Conservation (phyloP, 1,284 basidiomycete species). For the Apiotrichum gamsii region DNA sequence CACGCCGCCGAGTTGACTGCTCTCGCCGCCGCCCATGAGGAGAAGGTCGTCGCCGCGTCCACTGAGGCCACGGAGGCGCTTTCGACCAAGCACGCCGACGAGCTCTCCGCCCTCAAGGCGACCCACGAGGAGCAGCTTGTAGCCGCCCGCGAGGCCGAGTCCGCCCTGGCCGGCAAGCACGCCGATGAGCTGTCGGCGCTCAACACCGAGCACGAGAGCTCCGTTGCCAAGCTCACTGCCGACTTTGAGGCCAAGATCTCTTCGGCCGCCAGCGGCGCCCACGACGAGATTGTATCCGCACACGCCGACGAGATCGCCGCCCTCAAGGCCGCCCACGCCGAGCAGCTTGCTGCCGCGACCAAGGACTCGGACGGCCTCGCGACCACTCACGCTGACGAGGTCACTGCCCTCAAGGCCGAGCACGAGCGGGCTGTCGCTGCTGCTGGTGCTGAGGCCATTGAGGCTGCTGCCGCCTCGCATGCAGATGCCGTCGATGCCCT, state of each 20-base stretch:
- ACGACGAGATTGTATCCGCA: background rate
- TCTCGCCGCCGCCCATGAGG: slow-evolving; percentile 18
- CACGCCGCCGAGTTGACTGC: slow-evolving; percentile 26
- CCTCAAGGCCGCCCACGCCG: background rate
- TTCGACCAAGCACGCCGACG: background rate
- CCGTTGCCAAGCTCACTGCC: background rate
- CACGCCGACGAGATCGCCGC: background rate
- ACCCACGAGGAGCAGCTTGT: slow-evolving; percentile 1
- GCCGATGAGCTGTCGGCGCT: background rate
- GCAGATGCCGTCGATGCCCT: background rate
- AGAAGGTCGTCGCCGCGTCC: background rate
- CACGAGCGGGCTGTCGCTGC: background rate
- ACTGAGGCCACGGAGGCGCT: slow-evolving; percentile 4
- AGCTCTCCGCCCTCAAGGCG: slow-evolving; percentile 17
- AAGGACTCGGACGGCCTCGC: background rate
- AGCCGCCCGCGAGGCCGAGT: background rate
- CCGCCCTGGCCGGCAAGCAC: background rate
- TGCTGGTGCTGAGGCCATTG: background rate
- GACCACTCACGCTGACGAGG: background rate
- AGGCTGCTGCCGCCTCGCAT: background rate
- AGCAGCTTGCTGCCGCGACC: background rate
- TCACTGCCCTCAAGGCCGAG: slow-evolving; percentile 7
- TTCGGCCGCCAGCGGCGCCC: background rate
- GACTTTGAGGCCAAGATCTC: background rate
- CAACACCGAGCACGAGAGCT: background rate